Evolutionary conservation across 1,284 basidiomycete genomes (phyloP).

Genomic region (Apiotrichum domesticum): DNA sequence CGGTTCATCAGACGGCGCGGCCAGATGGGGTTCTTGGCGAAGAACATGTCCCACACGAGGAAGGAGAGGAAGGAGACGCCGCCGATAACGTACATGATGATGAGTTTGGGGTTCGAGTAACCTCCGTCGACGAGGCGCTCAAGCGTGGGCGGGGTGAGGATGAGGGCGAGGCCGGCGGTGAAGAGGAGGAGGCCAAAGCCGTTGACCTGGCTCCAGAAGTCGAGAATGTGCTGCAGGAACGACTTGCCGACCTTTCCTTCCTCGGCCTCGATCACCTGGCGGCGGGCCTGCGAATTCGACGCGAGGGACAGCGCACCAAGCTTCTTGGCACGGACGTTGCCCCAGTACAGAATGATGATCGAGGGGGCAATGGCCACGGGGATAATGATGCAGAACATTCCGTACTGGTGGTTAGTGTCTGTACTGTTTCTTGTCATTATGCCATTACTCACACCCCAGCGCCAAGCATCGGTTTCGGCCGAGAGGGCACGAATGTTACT

Average conservation of each 20-base stretch:
- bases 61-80: constrained; percentile 42
- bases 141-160: constrained; percentile 46
- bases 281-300: constrained; percentile 31
- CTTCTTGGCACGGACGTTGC: constrained; percentile 4
- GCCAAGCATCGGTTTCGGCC: constrained; percentile 51
- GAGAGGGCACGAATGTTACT: constrained; percentile 52
- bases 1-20: constrained; percentile 47
- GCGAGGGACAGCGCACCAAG: constrained; percentile 24
- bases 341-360: constrained; percentile 22
- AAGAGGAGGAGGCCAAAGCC: constrained; percentile 44
- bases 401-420: constrained; percentile 20
- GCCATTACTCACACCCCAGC: constrained; percentile 56
- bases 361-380: constrained; percentile 27
- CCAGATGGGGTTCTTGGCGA: constrained; percentile 45
- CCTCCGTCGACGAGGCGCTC: constrained; percentile 32
- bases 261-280: neutral
- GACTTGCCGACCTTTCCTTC: neutral
- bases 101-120: constrained; percentile 46
- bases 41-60: constrained; percentile 42
- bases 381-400: constrained; percentile 46
- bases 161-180: constrained; percentile 39
- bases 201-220: constrained; percentile 35
- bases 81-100: constrained; percentile 47
- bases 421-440: too few species aligned
- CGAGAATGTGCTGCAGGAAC: neutral